A percentile compares a stretch with the other conserved stretches of the same genome.
These are phyloP conservation scores for Psilocybe sp. DNA, from an alignment of 768 basidiomycete species.

Conservation along the genomic window DNA sequence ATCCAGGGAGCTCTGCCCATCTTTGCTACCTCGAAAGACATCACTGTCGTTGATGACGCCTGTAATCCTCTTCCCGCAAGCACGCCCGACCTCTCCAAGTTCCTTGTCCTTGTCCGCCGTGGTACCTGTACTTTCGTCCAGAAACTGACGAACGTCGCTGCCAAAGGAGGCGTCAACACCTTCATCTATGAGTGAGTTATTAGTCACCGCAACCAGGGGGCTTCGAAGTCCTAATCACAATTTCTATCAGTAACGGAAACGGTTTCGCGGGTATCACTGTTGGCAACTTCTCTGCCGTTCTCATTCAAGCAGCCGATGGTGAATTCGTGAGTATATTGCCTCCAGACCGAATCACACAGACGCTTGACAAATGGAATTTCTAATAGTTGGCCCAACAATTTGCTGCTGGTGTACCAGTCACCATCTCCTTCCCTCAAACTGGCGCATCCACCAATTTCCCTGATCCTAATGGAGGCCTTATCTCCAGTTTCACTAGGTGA, in stretches of 20 bases:
- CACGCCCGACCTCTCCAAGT: constrained; percentile 52
- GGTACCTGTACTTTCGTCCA: constrained; percentile 56
- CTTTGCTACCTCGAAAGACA: constrained; percentile 57
- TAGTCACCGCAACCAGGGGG: not conserved
- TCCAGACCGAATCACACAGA: not conserved
- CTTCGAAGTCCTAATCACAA: not conserved
- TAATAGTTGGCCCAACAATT: constrained; percentile 48
- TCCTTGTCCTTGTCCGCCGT: constrained; percentile 54
- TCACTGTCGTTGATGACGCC: constrained; percentile 51
- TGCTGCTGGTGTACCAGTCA: constrained; percentile 38
- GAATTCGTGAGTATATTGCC: constrained; percentile 43
- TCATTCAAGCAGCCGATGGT: constrained; percentile 56
- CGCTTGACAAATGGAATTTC: constrained; percentile 1
- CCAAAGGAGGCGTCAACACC: constrained; percentile 45
- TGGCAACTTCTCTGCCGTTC: constrained; percentile 44
- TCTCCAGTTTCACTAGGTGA: constrained; percentile 48
- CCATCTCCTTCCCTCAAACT: constrained; percentile 46
- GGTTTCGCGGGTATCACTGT: constrained; percentile 41
- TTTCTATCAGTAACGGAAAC: constrained; percentile 39
- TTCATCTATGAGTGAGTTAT: constrained; percentile 54
- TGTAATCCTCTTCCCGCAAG: constrained; percentile 53
- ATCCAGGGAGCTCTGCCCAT: constrained; percentile 46
- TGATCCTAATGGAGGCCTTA: constrained; percentile 51
- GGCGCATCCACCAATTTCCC: constrained; percentile 41
- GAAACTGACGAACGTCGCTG: constrained; percentile 52